These are phyloP conservation scores for Leishmania tarentolae DNA, from an alignment of 208 protist species.

Conservation along the genomic window DNA sequence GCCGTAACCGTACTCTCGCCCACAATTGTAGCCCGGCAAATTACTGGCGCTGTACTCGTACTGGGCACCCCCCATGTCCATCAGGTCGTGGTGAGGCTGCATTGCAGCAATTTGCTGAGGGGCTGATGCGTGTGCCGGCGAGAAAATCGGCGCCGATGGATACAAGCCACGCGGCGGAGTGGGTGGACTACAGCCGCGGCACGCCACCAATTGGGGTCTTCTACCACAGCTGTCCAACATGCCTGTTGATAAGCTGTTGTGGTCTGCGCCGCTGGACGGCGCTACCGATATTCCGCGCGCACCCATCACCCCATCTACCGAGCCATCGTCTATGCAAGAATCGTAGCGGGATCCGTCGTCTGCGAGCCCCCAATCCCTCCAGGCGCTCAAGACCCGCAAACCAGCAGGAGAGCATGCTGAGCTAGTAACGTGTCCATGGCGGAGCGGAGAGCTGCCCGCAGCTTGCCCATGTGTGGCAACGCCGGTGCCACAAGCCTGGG, in stretches of 20 bases:
- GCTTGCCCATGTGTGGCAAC: background rate
- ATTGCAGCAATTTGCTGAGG: background rate
- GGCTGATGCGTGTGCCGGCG: background rate
- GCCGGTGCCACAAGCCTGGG: background rate
- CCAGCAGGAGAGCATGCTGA: background rate
- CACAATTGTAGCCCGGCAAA: background rate
- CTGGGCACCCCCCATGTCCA: background rate
- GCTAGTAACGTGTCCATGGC: background rate
- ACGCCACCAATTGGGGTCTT: background rate
- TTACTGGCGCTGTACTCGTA: conserved; percentile 14
- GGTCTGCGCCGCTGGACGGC: background rate
- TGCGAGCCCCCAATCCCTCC: background rate
- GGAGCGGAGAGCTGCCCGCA: background rate
- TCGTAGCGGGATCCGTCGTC: background rate
- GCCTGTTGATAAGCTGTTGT: background rate
- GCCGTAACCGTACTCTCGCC: background rate
- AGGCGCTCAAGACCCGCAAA: no score
- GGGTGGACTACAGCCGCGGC: background rate
- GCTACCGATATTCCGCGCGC: background rate
- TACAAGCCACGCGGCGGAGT: background rate
- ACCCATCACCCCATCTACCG: background rate
- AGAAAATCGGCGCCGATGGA: background rate
- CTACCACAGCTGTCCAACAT: no score
- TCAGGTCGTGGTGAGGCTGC: background rate
- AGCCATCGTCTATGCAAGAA: background rate